These are phyloP conservation scores for Termitomyces sp. DNA, from an alignment of 768 basidiomycete genomes.

Conservation along the genomic window DNA sequence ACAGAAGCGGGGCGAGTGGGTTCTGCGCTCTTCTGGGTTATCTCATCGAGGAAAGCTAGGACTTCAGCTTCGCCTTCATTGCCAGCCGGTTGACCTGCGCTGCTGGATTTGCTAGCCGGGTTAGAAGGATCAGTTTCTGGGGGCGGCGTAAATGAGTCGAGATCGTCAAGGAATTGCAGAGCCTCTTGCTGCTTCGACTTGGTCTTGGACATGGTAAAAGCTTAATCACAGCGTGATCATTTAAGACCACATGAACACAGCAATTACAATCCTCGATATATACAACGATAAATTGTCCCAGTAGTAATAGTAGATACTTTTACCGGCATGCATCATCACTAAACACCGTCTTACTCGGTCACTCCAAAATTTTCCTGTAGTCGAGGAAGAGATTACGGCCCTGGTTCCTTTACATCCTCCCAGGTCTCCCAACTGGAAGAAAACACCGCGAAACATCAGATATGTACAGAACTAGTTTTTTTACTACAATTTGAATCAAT, in stretches of 20 bases:
- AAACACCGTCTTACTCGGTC: background rate
- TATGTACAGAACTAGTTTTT: background rate
- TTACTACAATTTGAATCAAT: too few species aligned
- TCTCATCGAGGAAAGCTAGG: constrained; percentile 91
- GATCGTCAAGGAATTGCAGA: constrained; percentile 88
- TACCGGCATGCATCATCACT: too few species aligned
- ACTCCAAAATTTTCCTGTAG: background rate
- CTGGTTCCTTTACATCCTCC: background rate
- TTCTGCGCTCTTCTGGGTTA: constrained; percentile 86
- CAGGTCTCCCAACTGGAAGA: background rate
- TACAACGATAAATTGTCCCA: too few species aligned
- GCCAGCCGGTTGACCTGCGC: constrained; percentile 15
- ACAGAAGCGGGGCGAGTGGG: constrained; percentile 53
- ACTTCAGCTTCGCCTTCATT: constrained; percentile 72
- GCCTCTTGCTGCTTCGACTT: constrained; percentile 87
- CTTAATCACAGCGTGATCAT: background rate
- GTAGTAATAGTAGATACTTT: too few species aligned
- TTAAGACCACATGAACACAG: background rate
- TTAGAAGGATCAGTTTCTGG: constrained; percentile 11
- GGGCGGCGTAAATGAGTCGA: constrained; percentile 69
- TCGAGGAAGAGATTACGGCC: background rate
- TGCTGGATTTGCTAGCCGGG: constrained; percentile 12
- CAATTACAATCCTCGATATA: background rate
- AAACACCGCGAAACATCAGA: background rate
- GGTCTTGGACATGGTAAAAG: constrained; percentile 36